Conservation (phyloP, 257 asterid genomes). For the Lycium ferocissimum region DNA sequence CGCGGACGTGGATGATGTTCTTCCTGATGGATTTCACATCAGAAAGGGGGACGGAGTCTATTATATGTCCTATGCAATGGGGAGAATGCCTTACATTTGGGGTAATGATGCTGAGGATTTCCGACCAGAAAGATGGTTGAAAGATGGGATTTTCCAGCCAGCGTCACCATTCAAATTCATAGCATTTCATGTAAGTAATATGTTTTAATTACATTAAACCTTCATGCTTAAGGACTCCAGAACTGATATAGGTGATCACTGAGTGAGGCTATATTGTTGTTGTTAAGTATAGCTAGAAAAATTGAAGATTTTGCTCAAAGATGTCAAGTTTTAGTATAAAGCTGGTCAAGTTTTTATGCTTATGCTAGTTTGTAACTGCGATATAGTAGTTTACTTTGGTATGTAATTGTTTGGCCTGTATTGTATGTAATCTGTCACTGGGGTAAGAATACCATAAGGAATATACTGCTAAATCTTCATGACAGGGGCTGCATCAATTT, state of each 20-base stretch:
- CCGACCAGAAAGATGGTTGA: slow-evolving; percentile 76
- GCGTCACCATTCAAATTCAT: slow-evolving; percentile 74
- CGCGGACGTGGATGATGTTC: slow-evolving; percentile 70
- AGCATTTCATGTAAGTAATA: slow-evolving; percentile 63
- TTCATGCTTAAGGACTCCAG: background rate
- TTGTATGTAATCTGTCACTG: background rate
- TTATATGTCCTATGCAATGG: slow-evolving; percentile 75
- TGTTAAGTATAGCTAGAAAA: background rate
- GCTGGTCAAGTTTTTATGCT: background rate
- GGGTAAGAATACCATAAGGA: background rate
- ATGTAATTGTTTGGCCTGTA: background rate
- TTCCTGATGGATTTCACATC: slow-evolving; percentile 72
- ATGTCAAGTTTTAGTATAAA: background rate
- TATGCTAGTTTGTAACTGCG: background rate
- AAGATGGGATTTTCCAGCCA: slow-evolving; percentile 64
- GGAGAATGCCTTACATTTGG: slow-evolving; percentile 73
- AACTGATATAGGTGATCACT: background rate
- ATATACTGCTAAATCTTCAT: background rate
- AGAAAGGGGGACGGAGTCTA: slow-evolving; percentile 68
- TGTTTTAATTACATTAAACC: background rate
- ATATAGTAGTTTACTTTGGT: background rate
- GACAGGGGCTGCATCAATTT: background rate
- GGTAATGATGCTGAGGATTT: slow-evolving; percentile 73
- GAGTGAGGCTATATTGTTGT: background rate
- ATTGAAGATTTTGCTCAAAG: background rate